phyloP scores from a whole-genome alignment of 495 filamentous ascomycete genomes.

The Hypoxylon subgilvum region DNA sequence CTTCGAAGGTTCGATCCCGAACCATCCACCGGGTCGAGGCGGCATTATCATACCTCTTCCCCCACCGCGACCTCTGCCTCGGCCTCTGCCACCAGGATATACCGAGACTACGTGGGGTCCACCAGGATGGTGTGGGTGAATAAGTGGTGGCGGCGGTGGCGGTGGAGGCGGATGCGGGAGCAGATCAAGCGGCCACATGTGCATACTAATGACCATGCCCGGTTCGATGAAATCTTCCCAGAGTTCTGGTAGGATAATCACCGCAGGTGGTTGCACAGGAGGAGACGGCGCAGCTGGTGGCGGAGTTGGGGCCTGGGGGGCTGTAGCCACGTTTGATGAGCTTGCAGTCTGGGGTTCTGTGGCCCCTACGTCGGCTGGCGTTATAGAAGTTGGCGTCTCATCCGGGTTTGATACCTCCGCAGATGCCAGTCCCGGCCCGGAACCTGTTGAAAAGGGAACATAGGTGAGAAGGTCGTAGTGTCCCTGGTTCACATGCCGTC shows the following conservation, averaged over 20 bases:
- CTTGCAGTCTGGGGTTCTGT: background rate
- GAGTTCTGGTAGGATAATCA: slow-evolving; percentile 58
- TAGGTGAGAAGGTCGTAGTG: slow-evolving; percentile 57
- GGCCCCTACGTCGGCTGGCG: background rate
- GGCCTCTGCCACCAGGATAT: slow-evolving; percentile 2
- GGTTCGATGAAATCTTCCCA: slow-evolving; percentile 61
- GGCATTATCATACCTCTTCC: slow-evolving; percentile 11
- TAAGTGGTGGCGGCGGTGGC: background rate
- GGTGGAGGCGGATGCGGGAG: slow-evolving; percentile 21
- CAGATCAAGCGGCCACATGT: slow-evolving; percentile 77
- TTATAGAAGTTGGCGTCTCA: background rate
- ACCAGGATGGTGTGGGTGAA: too few relatives aligned
- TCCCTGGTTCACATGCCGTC: slow-evolving; percentile 53
- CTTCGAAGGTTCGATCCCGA: background rate
- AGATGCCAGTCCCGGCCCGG: slow-evolving; percentile 6
- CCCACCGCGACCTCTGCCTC: slow-evolving; percentile 14
- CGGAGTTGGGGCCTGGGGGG: slow-evolving; percentile 14
- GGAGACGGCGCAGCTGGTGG: slow-evolving; percentile 9
- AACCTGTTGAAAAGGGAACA: slow-evolving; percentile 18
- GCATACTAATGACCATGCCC: slow-evolving; percentile 80
- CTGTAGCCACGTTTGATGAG: background rate
- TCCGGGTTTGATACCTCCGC: background rate
- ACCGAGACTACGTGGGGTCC: background rate
- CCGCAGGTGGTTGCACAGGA: slow-evolving; percentile 30
- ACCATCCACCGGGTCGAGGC: slow-evolving; percentile 6